These are phyloP conservation scores for Botrytis medusae DNA, from an alignment of 2,329 filamentous ascomycete genomes.

Conservation along the genomic window DNA sequence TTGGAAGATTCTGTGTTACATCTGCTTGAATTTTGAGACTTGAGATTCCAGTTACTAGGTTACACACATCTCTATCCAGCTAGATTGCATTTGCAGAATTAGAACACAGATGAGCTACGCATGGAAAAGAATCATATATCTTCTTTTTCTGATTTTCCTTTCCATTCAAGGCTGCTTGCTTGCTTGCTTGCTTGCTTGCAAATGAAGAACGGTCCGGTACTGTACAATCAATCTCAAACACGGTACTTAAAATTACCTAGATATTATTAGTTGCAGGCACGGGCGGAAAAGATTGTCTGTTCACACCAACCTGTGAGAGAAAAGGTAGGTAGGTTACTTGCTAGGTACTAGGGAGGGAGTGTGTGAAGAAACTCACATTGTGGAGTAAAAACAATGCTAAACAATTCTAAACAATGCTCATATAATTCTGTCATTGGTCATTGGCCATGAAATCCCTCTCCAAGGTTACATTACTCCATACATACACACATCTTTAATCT, in stretches of 20 bases:
- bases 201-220: conserved; percentile 8
- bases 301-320: background rate
- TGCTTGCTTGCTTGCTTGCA: conserved; percentile 2
- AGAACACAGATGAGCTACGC: background rate
- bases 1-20: background rate
- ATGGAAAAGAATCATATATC: background rate
- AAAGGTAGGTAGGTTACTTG: too few species aligned
- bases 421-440: background rate
- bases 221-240: conserved; percentile 17
- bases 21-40: conserved; percentile 2
- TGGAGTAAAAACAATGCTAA: background rate
- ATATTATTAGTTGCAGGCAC: conserved; percentile 6
- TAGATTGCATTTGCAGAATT: background rate
- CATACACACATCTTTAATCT: background rate
- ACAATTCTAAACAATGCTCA: background rate
- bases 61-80: background rate
- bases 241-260: conserved; percentile 7
- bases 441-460: background rate
- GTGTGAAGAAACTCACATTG: background rate
- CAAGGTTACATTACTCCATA: background rate
- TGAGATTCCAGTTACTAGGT: background rate
- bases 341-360: background rate
- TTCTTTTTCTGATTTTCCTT: background rate
- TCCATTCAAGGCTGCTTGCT: background rate
- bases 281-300: background rate